phyloP scores from a whole-genome alignment of 495 filamentous ascomycete genomes.

The Amorphotheca resinae region DNA sequence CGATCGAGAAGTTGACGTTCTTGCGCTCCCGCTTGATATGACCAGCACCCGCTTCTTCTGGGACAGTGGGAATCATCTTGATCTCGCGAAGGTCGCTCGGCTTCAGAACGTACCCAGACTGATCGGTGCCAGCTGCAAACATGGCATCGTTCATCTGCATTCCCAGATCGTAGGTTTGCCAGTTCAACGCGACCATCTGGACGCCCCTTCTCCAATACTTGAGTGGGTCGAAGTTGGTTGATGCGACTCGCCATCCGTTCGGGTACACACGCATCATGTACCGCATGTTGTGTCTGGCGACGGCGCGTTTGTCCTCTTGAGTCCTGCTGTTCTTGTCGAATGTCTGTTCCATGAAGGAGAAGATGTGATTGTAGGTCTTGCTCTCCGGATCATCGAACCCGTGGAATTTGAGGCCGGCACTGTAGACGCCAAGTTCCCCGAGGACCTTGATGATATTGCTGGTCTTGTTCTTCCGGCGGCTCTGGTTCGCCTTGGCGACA shows the following conservation, averaged over 20 bases:
- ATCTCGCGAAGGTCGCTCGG: slow-evolving; percentile 66
- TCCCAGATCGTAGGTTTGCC: slow-evolving; percentile 92
- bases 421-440: slow-evolving; percentile 81
- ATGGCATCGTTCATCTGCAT: slow-evolving; percentile 96
- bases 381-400: slow-evolving; percentile 64
- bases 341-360: slow-evolving; percentile 78
- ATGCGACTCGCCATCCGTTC: slow-evolving; percentile 60
- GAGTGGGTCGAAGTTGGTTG: slow-evolving; percentile 85
- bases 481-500: slow-evolving; percentile 30
- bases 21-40: slow-evolving; percentile 55
- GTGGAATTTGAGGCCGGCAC: slow-evolving; percentile 67
- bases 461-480: slow-evolving; percentile 47
- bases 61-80: slow-evolving; percentile 28
- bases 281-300: slow-evolving; percentile 80
- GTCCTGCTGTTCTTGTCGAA: slow-evolving; percentile 67
- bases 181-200: slow-evolving; percentile 68
- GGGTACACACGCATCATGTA: slow-evolving; percentile 93
- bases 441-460: slow-evolving; percentile 80
- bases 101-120: slow-evolving; percentile 86
- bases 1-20: slow-evolving; percentile 68
- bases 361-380: slow-evolving; percentile 80
- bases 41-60: slow-evolving; percentile 31
- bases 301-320: slow-evolving; percentile 53
- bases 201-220: slow-evolving; percentile 90
- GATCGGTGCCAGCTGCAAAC: slow-evolving; percentile 86